Evolutionary conservation across 352 stramenopile genomes (phyloP), one percentile per base, ranked within the genome.

Genomic region (Globisporangium viniferum): DNA sequence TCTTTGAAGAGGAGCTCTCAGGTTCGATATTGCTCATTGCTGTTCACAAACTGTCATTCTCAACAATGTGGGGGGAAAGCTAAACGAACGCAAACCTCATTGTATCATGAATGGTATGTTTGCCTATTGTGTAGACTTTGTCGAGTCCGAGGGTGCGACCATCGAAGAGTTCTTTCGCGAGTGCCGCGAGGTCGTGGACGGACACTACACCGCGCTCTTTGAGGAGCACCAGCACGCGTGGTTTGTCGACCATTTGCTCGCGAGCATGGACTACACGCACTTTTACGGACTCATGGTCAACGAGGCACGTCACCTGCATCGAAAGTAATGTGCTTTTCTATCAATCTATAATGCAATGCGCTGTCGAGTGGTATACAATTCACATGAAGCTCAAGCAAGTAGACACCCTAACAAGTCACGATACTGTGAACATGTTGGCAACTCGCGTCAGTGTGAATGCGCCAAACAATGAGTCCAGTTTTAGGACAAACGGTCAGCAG

Each of bases 261-360:
- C 82, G n/a, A 92, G 81, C 61, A 90, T 94, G 81, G 78, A 91
- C 69, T 94, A 91, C 72, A 87, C 89, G 41, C 76, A 89, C 46
- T 92, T 94, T 53, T 91, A 91, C 71, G 78, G 73, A 0, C 80
- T 94, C 66, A 91, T 92, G 80, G 73, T 89, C 41, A 92, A 91
- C 69, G 82, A 92, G 65, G 81, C 84, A 14, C 76, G 86, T 60
- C 79, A 72, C 68, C 62, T 36, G 22, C 49, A 61, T 51, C 62
- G 76, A 73, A 59, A 92, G 33, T 60, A 60, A 56, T 44, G 14
- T 44, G 36, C 4, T 18, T 18, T 14, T 7, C 35, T 44, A 44
- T 44, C 14, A 44, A 4, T 10, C 7, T 44, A 44, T 14, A 44
- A 44, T 4, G 36, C 36, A 44, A 44, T 4, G 10, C 36, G 14